Evolutionary conservation across 2,329 filamentous ascomycete species (phyloP), one percentile per base, ranked within the genome.

Genomic region (Neurospora sp.): DNA sequence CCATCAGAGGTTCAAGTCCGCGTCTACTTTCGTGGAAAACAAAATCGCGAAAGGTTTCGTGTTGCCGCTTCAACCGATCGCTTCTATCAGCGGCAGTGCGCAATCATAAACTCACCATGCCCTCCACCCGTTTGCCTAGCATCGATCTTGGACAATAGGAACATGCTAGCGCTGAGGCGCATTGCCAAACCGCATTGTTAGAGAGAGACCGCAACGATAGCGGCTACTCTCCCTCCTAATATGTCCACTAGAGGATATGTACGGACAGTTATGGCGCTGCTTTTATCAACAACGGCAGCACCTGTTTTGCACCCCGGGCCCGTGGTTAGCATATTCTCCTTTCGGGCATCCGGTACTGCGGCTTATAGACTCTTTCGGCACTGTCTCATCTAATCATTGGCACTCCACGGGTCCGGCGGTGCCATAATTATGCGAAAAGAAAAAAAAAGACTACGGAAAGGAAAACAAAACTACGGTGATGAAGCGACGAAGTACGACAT

Each of bases 1-100:
- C 43, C 92, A 96, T 79, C 91, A 90, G 78, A 89, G 92, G 68
- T 98, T 93, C 84, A 96, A 96, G 84, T 87, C 90, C 69, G 92
- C 92, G 10, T 92, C 96, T 19, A 81, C 88, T 23, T 93, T 92
- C 74, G 95, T 97, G 69, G 89, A 94, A 78, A 84, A 84, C 19
- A 91, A 95, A 79, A 84, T 97, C 73, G 81, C 83, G 70, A 87
- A 85, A 23, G 87, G 88, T 4, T 89, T 88, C 74, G 79, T 75
- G 36, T 80, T 89, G 39, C 81, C 84, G 15, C 80, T 82, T 36
- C 52, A 33, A 33, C 15, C 28, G 6, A 62, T 4, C 28, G 52
- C 52, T 62, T 62, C 52, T 62, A 62, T 36, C 52, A 62, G 28
- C 52, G 52, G 15, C 28, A 62, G 23, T 62, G 28, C 52, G 52